Evolutionary conservation across 805 yeast species (phyloP).

Genomic region (Candida sanyiensis): DNA sequence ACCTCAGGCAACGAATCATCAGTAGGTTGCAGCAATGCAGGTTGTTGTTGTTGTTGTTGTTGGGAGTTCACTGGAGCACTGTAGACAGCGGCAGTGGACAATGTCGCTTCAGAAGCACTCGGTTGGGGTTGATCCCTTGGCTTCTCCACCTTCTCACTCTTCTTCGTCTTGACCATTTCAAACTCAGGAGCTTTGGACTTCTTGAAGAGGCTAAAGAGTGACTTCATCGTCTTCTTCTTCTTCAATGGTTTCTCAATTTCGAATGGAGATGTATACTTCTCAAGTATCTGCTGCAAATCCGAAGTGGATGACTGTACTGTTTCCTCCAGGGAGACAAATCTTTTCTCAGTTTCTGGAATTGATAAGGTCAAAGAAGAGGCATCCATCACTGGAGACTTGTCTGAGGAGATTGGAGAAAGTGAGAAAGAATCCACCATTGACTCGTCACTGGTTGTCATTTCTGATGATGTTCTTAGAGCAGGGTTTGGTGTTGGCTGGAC

Average conservation of each 20-base stretch:
- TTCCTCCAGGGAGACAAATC: slow-evolving; percentile 1
- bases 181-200: slow-evolving; percentile 18
- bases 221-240: slow-evolving; percentile 19
- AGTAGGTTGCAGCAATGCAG: not conserved
- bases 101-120: slow-evolving; percentile 3
- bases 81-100: not conserved
- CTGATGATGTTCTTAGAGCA: slow-evolving; percentile 16
- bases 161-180: slow-evolving; percentile 22
- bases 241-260: slow-evolving; percentile 8
- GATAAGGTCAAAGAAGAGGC: not conserved
- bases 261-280: slow-evolving; percentile 8
- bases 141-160: no score
- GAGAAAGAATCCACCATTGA: slow-evolving; percentile 11
- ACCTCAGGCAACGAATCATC: not conserved
- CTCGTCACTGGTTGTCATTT: slow-evolving; percentile 17
- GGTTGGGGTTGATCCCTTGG: no score
- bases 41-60: not conserved
- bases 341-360: not conserved
- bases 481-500: not conserved
- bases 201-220: slow-evolving; percentile 23
- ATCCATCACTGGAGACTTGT: not conserved
- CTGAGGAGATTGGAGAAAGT: slow-evolving; percentile 1
- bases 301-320: slow-evolving; percentile 7
- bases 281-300: slow-evolving; percentile 10
- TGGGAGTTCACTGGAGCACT: no score